Conservation (phyloP, 192 early-diverging fungal genomes). For the Coemansia brasiliensis region DNA sequence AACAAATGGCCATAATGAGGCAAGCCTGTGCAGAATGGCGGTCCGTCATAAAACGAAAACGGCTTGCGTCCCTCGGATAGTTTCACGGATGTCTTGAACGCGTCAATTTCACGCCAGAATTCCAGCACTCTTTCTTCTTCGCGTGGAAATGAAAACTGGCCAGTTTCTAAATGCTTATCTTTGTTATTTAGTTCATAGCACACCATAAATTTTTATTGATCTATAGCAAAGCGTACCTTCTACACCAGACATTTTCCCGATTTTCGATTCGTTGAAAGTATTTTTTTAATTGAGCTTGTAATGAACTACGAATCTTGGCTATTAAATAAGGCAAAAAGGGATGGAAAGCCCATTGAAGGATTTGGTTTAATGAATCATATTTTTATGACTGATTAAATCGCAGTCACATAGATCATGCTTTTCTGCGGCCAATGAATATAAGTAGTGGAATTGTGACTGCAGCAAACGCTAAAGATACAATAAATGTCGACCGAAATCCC, state of each 20-base stretch:
- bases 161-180: conserved; percentile 16
- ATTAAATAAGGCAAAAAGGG: background rate
- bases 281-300: background rate
- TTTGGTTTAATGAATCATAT: conserved; percentile 2
- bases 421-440: conserved; percentile 13
- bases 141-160: conserved; percentile 80
- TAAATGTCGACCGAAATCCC: conserved; percentile 23
- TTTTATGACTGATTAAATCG: conserved; percentile 6
- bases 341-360: too few relatives aligned
- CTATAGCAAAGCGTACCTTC: conserved; percentile 4
- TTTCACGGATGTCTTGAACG: conserved; percentile 87
- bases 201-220: background rate
- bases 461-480: conserved; percentile 24
- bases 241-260: conserved; percentile 4
- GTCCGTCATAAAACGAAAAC: conserved; percentile 97
- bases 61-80: conserved; percentile 84
- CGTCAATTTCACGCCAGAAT: conserved; percentile 98
- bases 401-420: background rate
- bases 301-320: background rate
- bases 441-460: conserved; percentile 30
- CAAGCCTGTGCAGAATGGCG: conserved; percentile 97
- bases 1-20: conserved; percentile 99
- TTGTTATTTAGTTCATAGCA: too few relatives aligned
- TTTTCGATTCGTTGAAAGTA: background rate
- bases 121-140: conserved; percentile 92